Base-by-base conservation (phyloP, 148 eudicot genomes). In the Cornus florida region DNA sequence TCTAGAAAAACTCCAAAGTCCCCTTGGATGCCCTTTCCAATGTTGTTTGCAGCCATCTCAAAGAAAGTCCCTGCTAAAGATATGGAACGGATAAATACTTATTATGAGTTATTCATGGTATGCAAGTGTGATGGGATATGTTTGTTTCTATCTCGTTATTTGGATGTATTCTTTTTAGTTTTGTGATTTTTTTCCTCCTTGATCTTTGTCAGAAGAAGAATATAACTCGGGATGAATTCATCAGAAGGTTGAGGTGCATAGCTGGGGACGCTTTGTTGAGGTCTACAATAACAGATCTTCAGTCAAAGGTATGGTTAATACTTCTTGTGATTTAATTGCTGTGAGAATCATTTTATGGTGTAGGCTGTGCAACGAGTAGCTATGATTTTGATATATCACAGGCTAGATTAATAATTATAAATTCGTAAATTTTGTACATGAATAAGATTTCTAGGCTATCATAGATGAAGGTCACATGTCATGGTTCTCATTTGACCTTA, bases 1-100 rank as follows among this genome's bases (percentile, higher is more conserved):
- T 64, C 81, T 20, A 1, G 62, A 4, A 83, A 33, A 83, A 59
- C 71, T 67, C 93, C 96, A 32, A 89, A 82, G 77, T 86, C 91
- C 69, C 93, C 93, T 16, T 89, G 93, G 93, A 89, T 92, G 93
- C 92, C 92, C 23, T 92, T 92, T 79, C 83, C 96, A 4, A 70
- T 82, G 86, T 70, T 92, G 81, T 79, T 92, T 82, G 86, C 75
- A 69, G 93, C 87, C 10, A 87, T 92, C 67, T 67, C 93, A 20
- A 69, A 82, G 79, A 83, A 83, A 83, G 83, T 90, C 75, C 38
- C 90, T 69, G 69, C 86, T 14, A 69, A 76, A 67, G 79, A 73
- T 65, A 88, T 92, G 96, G 82, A 77, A 65, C 79, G 77, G 56
- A 84, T 92, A 65, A 59, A 73, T 60, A 81, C 22, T 31, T 70